Base-by-base conservation (phyloP, 164 flowering plant species). In the Paratinospora sagittata region DNA sequence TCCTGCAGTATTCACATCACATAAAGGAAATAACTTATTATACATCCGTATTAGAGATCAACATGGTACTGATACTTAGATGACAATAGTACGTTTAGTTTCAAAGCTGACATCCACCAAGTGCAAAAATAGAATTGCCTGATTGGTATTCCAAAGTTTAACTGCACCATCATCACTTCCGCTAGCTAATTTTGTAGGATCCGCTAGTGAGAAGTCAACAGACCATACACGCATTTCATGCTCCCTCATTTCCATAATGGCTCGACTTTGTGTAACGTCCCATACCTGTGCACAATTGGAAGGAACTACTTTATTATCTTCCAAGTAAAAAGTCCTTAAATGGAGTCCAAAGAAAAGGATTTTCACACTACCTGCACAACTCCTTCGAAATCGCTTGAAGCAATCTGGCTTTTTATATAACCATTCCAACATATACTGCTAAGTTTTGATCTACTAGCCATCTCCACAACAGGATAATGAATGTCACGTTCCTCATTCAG, bases 101-200 rank as follows among this genome's bases (percentile, higher is more conserved):
- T 89, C 87, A 85, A 92, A 90, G 89, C 85, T 87, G 89, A 90
- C 84, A 91, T 84, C 88, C 96, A 89, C 87, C 89, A 87, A 89
- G 87, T 85, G 87, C 86, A 85, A 84, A 82, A 89, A 78, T 88
- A 86, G 83, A 87, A 88, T 92, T 91, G 97, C 99, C 99, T 96
- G 99, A 91, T 93, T 96, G 87, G 91, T 90, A 84, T 85, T 96
- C 99, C 99, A 96, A 55, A 96, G 98, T 84, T 96, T 96, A 65
- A 96, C 97, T 55, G 95, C 82, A 68, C 96, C 83, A 82, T 96
- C 99, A 66, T 96, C 98, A 73, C 99, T 93, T 71, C 98, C 99
- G 70, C 99, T 96, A 2, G 98, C 99, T 82, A 96, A 80, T 78
- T 87, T 71, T 52, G 97, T 96, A 55, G 98, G 99, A 78, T 93